Percentiles rank a stretch among this genome's conserved stretches.
Evolutionary conservation across 352 stramenopile species (phyloP).

Genomic region (Phytophthora multivora): DNA sequence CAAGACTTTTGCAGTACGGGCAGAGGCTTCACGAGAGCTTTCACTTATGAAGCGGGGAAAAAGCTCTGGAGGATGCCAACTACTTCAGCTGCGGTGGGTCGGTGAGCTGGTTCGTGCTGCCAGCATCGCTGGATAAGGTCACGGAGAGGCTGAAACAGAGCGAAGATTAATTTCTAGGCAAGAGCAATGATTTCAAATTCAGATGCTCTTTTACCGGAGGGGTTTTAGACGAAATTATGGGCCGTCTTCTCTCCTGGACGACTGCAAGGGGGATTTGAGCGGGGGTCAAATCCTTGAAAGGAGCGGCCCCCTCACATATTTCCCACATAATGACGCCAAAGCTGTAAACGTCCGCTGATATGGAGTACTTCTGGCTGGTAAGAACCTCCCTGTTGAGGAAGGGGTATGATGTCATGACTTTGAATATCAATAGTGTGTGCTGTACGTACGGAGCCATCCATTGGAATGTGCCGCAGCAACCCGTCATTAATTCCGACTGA

Average conservation of each 20-base stretch:
- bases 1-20: background rate
- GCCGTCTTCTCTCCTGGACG: conserved; percentile 65
- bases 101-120: conserved; percentile 57
- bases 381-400: conserved; percentile 63
- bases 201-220: conserved; percentile 37
- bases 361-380: conserved; percentile 62
- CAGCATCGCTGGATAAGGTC: conserved; percentile 68
- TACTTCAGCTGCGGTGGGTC: conserved; percentile 52
- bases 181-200: background rate
- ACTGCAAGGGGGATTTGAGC: conserved; percentile 67
- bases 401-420: background rate
- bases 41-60: conserved; percentile 35
- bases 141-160: conserved; percentile 51
- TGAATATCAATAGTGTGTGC: background rate
- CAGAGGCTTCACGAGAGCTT: background rate
- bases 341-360: conserved; percentile 82
- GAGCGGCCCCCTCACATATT: conserved; percentile 67
- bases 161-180: background rate
- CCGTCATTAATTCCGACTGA: conserved; percentile 64
- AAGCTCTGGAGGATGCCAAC: conserved; percentile 53
- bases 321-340: conserved; percentile 85
- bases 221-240: conserved; percentile 61
- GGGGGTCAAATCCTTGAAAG: conserved; percentile 63
- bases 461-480: conserved; percentile 81
- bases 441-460: conserved; percentile 81